Conservation (phyloP, 768 basidiomycete genomes). For the Russula virescens region DNA sequence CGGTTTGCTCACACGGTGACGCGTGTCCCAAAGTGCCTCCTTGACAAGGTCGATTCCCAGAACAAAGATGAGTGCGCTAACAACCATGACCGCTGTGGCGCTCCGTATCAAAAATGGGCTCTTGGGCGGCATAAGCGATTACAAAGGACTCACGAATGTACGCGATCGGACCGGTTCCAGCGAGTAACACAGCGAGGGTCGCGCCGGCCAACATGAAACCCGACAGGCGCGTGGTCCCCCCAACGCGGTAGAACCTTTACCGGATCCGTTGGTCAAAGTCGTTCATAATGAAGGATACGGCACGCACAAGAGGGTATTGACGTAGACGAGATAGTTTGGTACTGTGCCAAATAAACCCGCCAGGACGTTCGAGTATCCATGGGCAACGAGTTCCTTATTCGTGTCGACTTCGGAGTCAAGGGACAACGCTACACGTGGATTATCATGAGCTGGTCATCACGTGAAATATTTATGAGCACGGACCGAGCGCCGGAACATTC, state of each 20-base stretch:
- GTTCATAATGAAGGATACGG: background rate
- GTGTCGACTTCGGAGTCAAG: conserved; percentile 86
- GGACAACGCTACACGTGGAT: conserved; percentile 59
- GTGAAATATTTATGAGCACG: conserved; percentile 20
- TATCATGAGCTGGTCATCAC: background rate
- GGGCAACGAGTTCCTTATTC: conserved; percentile 85
- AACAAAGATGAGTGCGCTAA: conserved; percentile 88
- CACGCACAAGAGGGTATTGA: conserved; percentile 50
- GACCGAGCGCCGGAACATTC: conserved; percentile 85
- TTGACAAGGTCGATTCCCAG: conserved; percentile 92
- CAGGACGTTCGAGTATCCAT: conserved; percentile 86
- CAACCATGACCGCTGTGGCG: conserved; percentile 76
- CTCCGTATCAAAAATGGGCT: background rate
- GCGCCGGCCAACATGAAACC: conserved; percentile 80
- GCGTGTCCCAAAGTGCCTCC: conserved; percentile 95
- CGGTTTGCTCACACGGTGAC: conserved; percentile 77
- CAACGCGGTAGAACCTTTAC: conserved; percentile 82
- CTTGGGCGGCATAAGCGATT: background rate
- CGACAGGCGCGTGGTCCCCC: conserved; percentile 77
- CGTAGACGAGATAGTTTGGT: conserved; percentile 86
- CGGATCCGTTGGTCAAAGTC: conserved; percentile 20
- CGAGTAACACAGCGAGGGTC: conserved; percentile 62
- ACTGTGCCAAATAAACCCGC: conserved; percentile 80
- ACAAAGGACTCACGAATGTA: conserved; percentile 66
- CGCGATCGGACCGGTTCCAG: conserved; percentile 87